Conservation (phyloP, 768 basidiomycete species). For the Rubroboletus satanas region DNA sequence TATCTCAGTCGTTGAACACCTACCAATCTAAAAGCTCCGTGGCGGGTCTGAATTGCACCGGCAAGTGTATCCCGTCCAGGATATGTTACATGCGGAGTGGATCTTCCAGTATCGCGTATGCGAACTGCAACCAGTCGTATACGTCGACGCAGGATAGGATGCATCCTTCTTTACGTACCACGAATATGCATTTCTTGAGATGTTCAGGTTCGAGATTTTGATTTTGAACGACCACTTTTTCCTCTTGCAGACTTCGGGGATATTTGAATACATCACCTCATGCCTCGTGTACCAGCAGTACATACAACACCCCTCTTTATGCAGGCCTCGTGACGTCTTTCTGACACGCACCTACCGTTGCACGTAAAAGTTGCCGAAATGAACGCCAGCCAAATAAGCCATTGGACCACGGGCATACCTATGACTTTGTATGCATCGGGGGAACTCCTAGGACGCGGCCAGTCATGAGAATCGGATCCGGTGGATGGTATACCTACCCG, state of each 20-base stretch:
- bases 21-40: constrained; percentile 69
- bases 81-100: constrained; percentile 74
- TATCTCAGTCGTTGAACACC: constrained; percentile 51
- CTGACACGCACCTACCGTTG: neutral
- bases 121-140: constrained; percentile 60
- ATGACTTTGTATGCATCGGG: neutral
- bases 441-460: neutral
- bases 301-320: neutral
- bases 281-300: neutral
- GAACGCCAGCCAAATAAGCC: neutral
- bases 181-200: too few species aligned
- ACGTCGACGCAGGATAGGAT: constrained; percentile 46
- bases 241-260: neutral
- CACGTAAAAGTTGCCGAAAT: neutral
- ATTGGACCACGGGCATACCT: too few species aligned
- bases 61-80: constrained; percentile 53
- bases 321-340: neutral
- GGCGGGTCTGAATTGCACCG: constrained; percentile 48
- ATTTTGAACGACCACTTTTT: neutral
- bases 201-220: neutral
- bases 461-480: neutral
- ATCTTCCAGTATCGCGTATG: constrained; percentile 51
- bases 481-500: too few species aligned
- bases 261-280: too few species aligned
- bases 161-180: neutral